These are phyloP conservation scores for Salvia sclarea DNA, from an alignment of 305 asterid genomes.

Conservation along the genomic window DNA sequence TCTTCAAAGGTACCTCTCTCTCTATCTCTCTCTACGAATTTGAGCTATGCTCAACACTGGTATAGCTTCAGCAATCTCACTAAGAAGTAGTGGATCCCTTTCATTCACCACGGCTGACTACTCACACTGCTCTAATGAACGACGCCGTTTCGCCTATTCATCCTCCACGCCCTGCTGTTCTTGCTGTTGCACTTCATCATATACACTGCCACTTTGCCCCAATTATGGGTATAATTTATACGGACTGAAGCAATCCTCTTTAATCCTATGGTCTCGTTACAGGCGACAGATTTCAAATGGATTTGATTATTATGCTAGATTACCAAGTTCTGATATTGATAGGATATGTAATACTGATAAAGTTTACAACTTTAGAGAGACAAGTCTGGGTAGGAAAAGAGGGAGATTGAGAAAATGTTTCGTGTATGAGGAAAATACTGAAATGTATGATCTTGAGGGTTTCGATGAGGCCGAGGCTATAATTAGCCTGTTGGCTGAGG, in stretches of 20 bases:
- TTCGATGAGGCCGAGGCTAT: slow-evolving; percentile 70
- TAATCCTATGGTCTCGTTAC: slow-evolving; percentile 62
- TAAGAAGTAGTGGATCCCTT: slow-evolving; percentile 51
- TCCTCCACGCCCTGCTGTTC: slow-evolving; percentile 49
- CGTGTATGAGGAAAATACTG: slow-evolving; percentile 56
- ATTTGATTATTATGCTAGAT: slow-evolving; percentile 46
- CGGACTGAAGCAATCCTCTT: slow-evolving; percentile 75
- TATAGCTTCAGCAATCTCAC: slow-evolving; percentile 53
- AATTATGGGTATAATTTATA: slow-evolving; percentile 43
- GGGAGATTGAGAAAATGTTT: slow-evolving; percentile 47
- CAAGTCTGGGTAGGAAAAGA: slow-evolving; percentile 41
- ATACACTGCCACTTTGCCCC: slow-evolving; percentile 43
- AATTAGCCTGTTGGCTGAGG: slow-evolving; percentile 78
- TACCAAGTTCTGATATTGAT: slow-evolving; percentile 41
- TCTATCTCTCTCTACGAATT: slow-evolving; percentile 24
- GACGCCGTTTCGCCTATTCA: slow-evolving; percentile 48
- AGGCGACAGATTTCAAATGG: slow-evolving; percentile 54
- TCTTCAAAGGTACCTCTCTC: slow-evolving; percentile 37
- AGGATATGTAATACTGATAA: slow-evolving; percentile 46
- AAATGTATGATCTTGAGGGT: slow-evolving; percentile 37
- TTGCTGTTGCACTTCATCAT: slow-evolving; percentile 47
- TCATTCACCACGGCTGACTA: slow-evolving; percentile 48
- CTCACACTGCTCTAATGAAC: slow-evolving; percentile 43
- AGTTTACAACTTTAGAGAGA: slow-evolving; percentile 40
- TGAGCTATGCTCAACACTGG: slow-evolving; percentile 62